These are phyloP conservation scores for Aureoboletus auriporus DNA, from an alignment of 768 basidiomycete genomes.

Conservation along the genomic window DNA sequence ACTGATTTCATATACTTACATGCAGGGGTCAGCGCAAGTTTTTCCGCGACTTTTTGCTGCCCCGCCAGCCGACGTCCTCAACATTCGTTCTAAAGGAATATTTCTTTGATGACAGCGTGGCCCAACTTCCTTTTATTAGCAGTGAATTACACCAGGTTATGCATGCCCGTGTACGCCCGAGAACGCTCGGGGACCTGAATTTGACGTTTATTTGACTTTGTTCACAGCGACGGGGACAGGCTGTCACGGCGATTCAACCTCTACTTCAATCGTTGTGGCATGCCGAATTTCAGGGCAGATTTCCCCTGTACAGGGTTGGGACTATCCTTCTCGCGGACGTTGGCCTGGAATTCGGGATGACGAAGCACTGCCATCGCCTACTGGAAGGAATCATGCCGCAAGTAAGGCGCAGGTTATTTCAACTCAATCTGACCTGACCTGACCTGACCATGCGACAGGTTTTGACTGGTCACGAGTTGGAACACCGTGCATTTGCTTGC, in stretches of 20 bases:
- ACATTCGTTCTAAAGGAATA: conserved; percentile 55
- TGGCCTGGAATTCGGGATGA: conserved; percentile 73
- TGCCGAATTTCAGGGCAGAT: conserved; percentile 72
- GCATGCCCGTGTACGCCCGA: conserved; percentile 35
- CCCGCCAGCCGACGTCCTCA: conserved; percentile 51
- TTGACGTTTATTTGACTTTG: conserved; percentile 3
- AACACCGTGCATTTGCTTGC: conserved; percentile 72
- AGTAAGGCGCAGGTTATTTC: conserved; percentile 35
- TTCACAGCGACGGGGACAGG: conserved; percentile 60
- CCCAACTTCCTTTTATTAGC: conserved; percentile 34
- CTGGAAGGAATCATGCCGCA: conserved; percentile 83
- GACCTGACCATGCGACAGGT: conserved; percentile 40
- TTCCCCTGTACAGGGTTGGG: conserved; percentile 62
- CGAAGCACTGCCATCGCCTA: conserved; percentile 57
- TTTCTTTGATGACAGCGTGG: conserved; percentile 38
- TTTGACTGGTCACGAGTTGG: conserved; percentile 66
- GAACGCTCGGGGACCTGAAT: conserved; percentile 9
- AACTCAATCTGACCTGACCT: background rate
- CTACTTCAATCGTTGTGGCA: conserved; percentile 74
- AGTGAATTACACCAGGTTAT: conserved; percentile 43
- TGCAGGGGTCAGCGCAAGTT: conserved; percentile 58
- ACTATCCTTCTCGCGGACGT: conserved; percentile 75
- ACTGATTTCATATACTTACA: conserved; percentile 10
- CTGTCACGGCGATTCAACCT: conserved; percentile 56
- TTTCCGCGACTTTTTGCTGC: conserved; percentile 61